A percentile compares a stretch with the other conserved stretches of the same genome.
These are phyloP conservation scores for Mycena olivaceomarginata DNA, from an alignment of 768 basidiomycete genomes.

Conservation along the genomic window DNA sequence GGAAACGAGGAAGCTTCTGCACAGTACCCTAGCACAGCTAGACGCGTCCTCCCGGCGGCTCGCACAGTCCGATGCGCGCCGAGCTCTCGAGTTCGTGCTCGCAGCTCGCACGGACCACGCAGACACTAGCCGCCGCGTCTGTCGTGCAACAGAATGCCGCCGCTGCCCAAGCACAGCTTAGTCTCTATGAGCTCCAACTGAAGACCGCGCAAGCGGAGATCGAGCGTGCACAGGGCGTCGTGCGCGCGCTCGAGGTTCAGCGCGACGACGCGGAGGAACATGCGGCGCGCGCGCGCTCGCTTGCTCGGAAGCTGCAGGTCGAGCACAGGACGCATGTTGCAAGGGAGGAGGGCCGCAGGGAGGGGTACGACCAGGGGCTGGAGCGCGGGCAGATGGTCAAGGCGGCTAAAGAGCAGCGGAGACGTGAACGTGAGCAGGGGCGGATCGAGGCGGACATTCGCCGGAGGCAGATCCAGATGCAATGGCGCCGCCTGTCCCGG, in stretches of 20 bases:
- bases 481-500: background rate
- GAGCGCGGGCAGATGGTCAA: slow-evolving; percentile 64
- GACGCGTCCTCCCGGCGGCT: slow-evolving; percentile 27
- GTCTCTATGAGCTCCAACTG: slow-evolving; percentile 25
- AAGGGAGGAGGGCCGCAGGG: slow-evolving; percentile 71
- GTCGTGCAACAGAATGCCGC: slow-evolving; percentile 28
- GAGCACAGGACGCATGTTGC: slow-evolving; percentile 71
- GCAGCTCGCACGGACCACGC: slow-evolving; percentile 14
- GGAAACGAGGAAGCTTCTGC: slow-evolving; percentile 21
- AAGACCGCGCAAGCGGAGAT: slow-evolving; percentile 30
- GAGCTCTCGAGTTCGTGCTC: slow-evolving; percentile 24
- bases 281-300: slow-evolving; percentile 65
- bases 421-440: slow-evolving; percentile 9
- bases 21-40: slow-evolving; percentile 27
- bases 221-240: slow-evolving; percentile 13
- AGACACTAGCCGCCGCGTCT: slow-evolving; percentile 12
- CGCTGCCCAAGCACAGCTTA: slow-evolving; percentile 33
- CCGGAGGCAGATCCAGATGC: background rate
- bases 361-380: slow-evolving; percentile 68
- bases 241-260: slow-evolving; percentile 32
- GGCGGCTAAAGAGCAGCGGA: slow-evolving; percentile 25
- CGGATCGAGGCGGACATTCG: slow-evolving; percentile 14
- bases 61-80: slow-evolving; percentile 23
- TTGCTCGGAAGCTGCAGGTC: slow-evolving; percentile 73
- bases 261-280: slow-evolving; percentile 31